These are phyloP conservation scores for Harringtonia aguacate DNA, from an alignment of 2,329 filamentous ascomycete species.

Conservation along the genomic window DNA sequence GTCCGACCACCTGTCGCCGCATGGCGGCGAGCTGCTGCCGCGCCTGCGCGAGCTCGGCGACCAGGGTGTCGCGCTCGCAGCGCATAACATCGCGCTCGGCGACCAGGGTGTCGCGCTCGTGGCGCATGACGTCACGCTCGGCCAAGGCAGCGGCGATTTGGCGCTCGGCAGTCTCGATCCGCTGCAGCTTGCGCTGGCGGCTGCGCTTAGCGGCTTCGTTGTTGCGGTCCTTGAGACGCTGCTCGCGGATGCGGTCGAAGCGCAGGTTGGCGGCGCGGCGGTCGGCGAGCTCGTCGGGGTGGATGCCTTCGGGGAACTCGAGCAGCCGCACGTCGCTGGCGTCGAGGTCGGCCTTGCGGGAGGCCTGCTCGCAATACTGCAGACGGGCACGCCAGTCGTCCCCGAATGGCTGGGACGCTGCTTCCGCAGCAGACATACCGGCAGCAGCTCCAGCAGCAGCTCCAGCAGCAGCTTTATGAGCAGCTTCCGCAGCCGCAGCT, in stretches of 20 bases:
- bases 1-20: background rate
- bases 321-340: slow-evolving; percentile 11
- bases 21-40: background rate
- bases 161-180: slow-evolving; percentile 11
- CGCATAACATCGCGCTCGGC: background rate
- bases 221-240: slow-evolving; percentile 14
- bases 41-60: background rate
- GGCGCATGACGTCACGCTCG: slow-evolving; percentile 1
- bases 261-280: slow-evolving; percentile 12
- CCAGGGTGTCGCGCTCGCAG: background rate
- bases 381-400: slow-evolving; percentile 13
- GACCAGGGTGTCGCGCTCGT: background rate
- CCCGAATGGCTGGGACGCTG: too few relatives aligned
- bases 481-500: too few relatives aligned
- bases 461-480: too few relatives aligned
- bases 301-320: slow-evolving; percentile 9
- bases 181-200: slow-evolving; percentile 12
- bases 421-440: too few relatives aligned
- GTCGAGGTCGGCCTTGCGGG: slow-evolving; percentile 8
- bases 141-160: slow-evolving; percentile 2
- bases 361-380: slow-evolving; percentile 10
- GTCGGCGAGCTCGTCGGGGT: slow-evolving; percentile 5
- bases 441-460: too few relatives aligned
- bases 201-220: slow-evolving; percentile 15
- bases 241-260: slow-evolving; percentile 13